Conservation (phyloP, 1,284 basidiomycete species). For the Puccinia hordei region DNA sequence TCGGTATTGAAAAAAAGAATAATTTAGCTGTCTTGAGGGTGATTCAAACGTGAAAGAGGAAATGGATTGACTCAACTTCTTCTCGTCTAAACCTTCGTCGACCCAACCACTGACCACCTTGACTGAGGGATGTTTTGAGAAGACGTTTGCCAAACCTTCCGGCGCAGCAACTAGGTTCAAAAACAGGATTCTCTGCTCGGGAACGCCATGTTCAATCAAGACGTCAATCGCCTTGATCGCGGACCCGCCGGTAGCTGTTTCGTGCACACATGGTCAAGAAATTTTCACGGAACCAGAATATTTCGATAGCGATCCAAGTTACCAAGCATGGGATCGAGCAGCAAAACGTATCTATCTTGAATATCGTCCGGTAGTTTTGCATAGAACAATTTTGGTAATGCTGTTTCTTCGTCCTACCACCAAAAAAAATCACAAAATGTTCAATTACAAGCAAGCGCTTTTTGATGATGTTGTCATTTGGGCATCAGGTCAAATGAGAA, state of each 20-base stretch:
- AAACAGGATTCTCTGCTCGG: constrained; percentile 86
- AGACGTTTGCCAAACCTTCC: constrained; percentile 83
- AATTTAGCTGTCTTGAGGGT: neutral
- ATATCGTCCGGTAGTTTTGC: constrained; percentile 90
- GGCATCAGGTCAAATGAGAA: neutral
- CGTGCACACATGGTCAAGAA: constrained; percentile 11
- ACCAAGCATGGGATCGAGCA: constrained; percentile 98
- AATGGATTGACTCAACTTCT: constrained; percentile 58
- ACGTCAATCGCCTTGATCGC: constrained; percentile 97
- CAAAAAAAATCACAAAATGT: constrained; percentile 19
- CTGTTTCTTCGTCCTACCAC: constrained; percentile 84
- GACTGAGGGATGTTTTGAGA: constrained; percentile 74
- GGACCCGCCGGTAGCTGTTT: constrained; percentile 87
- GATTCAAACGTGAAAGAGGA: neutral
- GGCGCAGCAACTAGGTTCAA: constrained; percentile 92
- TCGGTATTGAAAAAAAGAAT: neutral
- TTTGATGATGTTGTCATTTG: neutral
- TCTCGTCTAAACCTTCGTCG: constrained; percentile 87
- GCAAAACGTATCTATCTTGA: constrained; percentile 81
- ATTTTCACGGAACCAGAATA: neutral
- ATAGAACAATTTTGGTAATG: constrained; percentile 80
- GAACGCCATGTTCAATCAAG: constrained; percentile 81
- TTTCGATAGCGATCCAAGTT: constrained; percentile 50
- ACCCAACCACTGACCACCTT: constrained; percentile 97
- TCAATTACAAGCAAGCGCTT: neutral